These are phyloP conservation scores for Fimicolochytrium jonesii DNA, from an alignment of 192 early-diverging fungal genomes.

Conservation along the genomic window DNA sequence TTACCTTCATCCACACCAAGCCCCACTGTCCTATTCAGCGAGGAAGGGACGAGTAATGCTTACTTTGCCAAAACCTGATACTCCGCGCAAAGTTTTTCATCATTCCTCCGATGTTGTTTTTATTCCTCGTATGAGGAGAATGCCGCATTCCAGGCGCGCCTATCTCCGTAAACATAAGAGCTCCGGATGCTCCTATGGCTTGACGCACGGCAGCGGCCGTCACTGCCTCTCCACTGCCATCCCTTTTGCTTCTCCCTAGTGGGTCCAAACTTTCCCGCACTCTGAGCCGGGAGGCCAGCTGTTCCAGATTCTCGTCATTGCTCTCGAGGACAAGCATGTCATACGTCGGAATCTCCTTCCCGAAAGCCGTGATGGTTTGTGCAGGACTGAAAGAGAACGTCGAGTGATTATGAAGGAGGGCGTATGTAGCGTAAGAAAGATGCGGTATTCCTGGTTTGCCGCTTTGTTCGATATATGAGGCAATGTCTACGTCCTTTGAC, in stretches of 20 bases:
- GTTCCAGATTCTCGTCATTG: slow-evolving; percentile 2
- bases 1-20: background rate
- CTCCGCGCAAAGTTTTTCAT: slow-evolving; percentile 16
- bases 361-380: slow-evolving; percentile 11
- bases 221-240: slow-evolving; percentile 15
- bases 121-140: background rate
- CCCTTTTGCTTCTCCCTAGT: background rate
- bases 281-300: background rate
- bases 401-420: slow-evolving; percentile 6
- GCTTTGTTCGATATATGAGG: slow-evolving; percentile 29
- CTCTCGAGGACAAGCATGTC: slow-evolving; percentile 20
- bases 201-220: slow-evolving; percentile 17
- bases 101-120: slow-evolving; percentile 21
- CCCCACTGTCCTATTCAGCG: no score
- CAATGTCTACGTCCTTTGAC: slow-evolving; percentile 35
- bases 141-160: no score
- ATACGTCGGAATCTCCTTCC: slow-evolving; percentile 12
- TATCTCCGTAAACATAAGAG: slow-evolving; percentile 2
- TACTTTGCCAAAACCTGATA: slow-evolving; percentile 13
- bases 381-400: slow-evolving; percentile 11
- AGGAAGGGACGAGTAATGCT: slow-evolving; percentile 1
- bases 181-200: slow-evolving; percentile 13
- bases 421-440: slow-evolving; percentile 16
- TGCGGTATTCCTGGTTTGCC: slow-evolving; percentile 23
- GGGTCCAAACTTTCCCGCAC: background rate